Evolutionary conservation across 169 alveolate genomes (phyloP).

Genomic region (Amoebophrya sp.): DNA sequence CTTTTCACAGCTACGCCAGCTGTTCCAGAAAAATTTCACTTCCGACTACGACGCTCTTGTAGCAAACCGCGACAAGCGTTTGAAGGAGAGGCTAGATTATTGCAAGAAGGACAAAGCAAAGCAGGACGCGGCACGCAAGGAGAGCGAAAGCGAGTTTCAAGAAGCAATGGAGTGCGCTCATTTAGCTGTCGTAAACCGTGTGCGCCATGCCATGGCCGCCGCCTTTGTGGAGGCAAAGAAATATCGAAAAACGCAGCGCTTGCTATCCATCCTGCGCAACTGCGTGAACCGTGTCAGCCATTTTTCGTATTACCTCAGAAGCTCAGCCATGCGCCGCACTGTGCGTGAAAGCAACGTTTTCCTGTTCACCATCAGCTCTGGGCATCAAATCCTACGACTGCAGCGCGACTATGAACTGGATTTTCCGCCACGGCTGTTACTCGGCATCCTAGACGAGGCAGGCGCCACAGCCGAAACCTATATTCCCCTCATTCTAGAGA

Average conservation of each 20-base stretch:
- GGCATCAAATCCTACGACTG: constrained; percentile 24
- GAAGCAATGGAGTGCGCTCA: neutral
- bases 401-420: neutral
- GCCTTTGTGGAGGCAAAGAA: neutral
- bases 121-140: neutral
- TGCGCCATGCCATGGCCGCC: neutral
- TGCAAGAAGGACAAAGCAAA: neutral
- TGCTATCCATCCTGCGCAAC: neutral
- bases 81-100: neutral
- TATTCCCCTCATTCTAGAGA: constrained; percentile 33
- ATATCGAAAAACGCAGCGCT: neutral
- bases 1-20: neutral
- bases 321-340: constrained; percentile 15
- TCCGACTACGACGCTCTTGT: neutral
- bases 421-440: constrained; percentile 30
- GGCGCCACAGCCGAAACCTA: constrained; percentile 45
- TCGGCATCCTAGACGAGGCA: constrained; percentile 41
- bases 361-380: constrained; percentile 38
- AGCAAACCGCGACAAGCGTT: neutral
- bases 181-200: neutral
- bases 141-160: neutral
- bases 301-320: neutral
- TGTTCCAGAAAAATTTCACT: neutral
- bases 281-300: neutral
- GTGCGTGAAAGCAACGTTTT: constrained; percentile 38